A percentile compares a stretch with the other conserved stretches of the same genome.
Conservation (phyloP, 2,329 filamentous ascomycete species). For the Chaetothyriales sp. region DNA sequence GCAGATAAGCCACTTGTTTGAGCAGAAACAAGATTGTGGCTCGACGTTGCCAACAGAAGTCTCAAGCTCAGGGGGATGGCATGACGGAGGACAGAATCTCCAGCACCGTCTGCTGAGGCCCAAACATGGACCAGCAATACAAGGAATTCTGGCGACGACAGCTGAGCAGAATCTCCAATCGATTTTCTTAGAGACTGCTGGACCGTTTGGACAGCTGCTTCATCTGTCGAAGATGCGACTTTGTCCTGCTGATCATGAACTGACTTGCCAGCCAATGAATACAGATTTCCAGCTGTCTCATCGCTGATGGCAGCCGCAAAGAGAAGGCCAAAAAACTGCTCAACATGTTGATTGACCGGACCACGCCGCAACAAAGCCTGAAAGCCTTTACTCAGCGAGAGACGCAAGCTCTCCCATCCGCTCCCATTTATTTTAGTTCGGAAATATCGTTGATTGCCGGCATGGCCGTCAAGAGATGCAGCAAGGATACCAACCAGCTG, state of each 20-base stretch:
- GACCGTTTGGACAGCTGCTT: background rate
- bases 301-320: conserved; percentile 69
- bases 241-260: conserved; percentile 2
- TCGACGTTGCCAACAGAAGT: conserved; percentile 44
- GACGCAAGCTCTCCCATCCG: conserved; percentile 64
- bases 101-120: conserved; percentile 1
- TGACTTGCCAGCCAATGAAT: conserved; percentile 7
- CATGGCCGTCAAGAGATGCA: conserved; percentile 59
- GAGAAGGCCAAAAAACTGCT: conserved; percentile 71
- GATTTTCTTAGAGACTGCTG: conserved; percentile 9
- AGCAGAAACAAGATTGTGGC: conserved; percentile 54
- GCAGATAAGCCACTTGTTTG: conserved; percentile 58
- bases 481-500: conserved; percentile 47
- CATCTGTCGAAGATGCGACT: background rate
- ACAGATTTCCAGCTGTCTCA: conserved; percentile 55
- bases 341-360: conserved; percentile 37
- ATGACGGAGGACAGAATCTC: conserved; percentile 22
- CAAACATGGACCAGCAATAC: conserved; percentile 14
- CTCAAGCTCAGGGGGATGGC: conserved; percentile 51
- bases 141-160: conserved; percentile 18
- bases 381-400: conserved; percentile 30
- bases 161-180: conserved; percentile 7
- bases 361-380: conserved; percentile 31
- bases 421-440: conserved; percentile 56
- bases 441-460: conserved; percentile 81